These are phyloP conservation scores for Phyllosticta citribraziliensis DNA, from an alignment of 2,329 filamentous ascomycete genomes.

Conservation along the genomic window DNA sequence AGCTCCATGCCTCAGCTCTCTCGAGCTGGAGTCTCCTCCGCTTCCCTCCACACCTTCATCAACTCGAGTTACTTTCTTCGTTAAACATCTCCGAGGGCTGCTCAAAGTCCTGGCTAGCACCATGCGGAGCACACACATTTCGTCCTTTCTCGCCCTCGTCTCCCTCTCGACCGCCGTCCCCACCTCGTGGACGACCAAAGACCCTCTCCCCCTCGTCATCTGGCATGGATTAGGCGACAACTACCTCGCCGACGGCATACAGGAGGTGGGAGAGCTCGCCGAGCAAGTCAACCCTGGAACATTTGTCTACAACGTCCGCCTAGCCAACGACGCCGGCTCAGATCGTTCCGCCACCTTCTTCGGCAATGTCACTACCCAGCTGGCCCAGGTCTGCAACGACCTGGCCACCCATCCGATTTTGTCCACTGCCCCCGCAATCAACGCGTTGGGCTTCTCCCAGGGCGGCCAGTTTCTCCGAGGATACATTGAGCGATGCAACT, in stretches of 20 bases:
- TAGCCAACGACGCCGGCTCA: conserved; percentile 53
- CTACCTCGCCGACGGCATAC: conserved; percentile 66
- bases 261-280: conserved; percentile 60
- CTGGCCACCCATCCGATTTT: conserved; percentile 69
- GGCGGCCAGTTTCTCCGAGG: conserved; percentile 92
- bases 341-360: conserved; percentile 84
- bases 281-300: conserved; percentile 70
- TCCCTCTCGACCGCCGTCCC: conserved; percentile 14
- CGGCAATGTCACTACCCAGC: conserved; percentile 75
- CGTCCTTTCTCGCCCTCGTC: conserved; percentile 9
- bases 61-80: not conserved
- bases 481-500: conserved; percentile 80
- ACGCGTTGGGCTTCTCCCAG: conserved; percentile 90
- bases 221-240: conserved; percentile 85
- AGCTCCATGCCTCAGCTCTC: not conserved
- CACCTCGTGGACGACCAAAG: conserved; percentile 5
- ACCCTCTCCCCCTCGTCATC: conserved; percentile 70
- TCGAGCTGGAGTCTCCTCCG: not conserved
- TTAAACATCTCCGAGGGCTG: not conserved
- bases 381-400: conserved; percentile 66
- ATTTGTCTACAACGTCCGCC: conserved; percentile 67
- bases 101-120: not conserved
- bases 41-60: not conserved
- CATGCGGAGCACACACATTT: not conserved
- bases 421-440: conserved; percentile 69